Evolutionary conservation across 345 rosid species (phyloP).

Genomic region (Eucalyptus victrix): DNA sequence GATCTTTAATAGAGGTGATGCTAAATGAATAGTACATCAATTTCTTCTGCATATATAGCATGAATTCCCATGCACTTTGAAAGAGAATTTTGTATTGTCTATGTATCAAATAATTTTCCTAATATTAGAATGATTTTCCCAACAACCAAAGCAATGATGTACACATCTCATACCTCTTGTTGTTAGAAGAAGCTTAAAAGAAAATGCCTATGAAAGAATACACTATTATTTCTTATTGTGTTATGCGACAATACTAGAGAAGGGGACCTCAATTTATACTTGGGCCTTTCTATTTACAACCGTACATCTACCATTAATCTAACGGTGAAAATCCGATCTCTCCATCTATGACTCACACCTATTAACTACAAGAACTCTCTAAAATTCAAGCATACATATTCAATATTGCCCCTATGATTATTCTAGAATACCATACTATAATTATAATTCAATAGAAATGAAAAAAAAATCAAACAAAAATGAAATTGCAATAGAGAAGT

Average conservation of each 20-base stretch:
- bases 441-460: not conserved
- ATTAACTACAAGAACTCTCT: not conserved
- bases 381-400: not conserved
- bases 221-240: not conserved
- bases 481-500: not conserved
- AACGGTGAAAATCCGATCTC: not conserved
- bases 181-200: not conserved
- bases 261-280: not conserved
- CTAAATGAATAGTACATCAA: no score
- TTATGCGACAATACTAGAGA: not conserved
- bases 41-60: no score
- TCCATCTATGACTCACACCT: not conserved
- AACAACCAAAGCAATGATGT: no score
- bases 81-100: no score
- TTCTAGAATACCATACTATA: not conserved
- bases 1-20: no score
- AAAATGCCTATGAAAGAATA: not conserved
- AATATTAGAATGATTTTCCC: no score
- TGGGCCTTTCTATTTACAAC: not conserved
- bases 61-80: no score
- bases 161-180: not conserved
- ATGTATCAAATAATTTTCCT: no score
- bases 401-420: not conserved
- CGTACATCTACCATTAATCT: no score
- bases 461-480: no score